Base-by-base conservation (phyloP, 2,329 filamentous ascomycete genomes). In the Epichloe coenophiala region DNA sequence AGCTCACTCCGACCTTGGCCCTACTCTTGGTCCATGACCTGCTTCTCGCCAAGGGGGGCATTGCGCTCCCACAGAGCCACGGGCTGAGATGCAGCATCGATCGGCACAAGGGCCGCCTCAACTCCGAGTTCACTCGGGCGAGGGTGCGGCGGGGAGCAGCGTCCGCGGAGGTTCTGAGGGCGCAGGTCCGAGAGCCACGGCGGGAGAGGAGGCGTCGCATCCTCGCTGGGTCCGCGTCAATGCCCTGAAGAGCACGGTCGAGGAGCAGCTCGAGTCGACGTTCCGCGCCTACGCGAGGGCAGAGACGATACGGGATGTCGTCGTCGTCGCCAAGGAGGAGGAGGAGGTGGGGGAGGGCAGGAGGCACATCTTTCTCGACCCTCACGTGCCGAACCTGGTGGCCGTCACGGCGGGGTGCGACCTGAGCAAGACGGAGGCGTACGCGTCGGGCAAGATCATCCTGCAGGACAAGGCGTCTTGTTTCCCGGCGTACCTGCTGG, bases 391-490 rank as follows among this genome's bases (percentile, higher is more conserved):
- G 1, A 83, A 93, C 58, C 73, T 98, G 3, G 65, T 98, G 6
- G 93, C 89, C 2, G 70, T 95, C 1, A 82, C 87, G 2, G 79
- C 84, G 1, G 75, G 77, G 2, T 73, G 77, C 17, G 17, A 95
- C 60, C 72, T 96, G 42, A 83, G 81, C 19, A 84, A 82, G 54
- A 83, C 80, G 7, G 68, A 76, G 13, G 84, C 88, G 0, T 97
- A 97, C 65, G 76, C 71, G 13, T 71, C 76, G 1, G 91, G 91
- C 1, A 77, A 81, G 45, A 79, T 97, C 49, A 95, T 97, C 53
- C 71, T 97, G 23, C 93, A 98, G 65, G 93, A 97, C 62, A 97
- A 96, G 66, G 91, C 93, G 0, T 96, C 90, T 1, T 98, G 93
- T 63, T 96, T 98, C 61, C 93, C 93, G 0, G 93, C 91, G 1